These are phyloP conservation scores for Capsicum baccatum DNA, from an alignment of 257 asterid genomes.

Conservation along the genomic window DNA sequence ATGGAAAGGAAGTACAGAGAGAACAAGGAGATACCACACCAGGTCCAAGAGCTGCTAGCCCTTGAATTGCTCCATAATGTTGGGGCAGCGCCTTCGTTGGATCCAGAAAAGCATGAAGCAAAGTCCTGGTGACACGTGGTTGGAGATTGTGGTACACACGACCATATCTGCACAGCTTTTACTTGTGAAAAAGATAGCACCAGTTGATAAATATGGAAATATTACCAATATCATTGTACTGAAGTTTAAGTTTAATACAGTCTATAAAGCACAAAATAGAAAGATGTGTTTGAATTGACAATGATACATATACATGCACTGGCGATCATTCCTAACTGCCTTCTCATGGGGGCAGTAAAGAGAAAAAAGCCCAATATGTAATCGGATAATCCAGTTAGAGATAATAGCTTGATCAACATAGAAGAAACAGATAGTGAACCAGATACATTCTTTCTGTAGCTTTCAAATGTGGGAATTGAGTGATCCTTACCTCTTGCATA, in stretches of 20 bases:
- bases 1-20: slow-evolving; percentile 25
- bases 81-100: slow-evolving; percentile 89
- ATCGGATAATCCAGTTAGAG: background rate
- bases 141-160: slow-evolving; percentile 88
- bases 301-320: background rate
- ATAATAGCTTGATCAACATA: background rate
- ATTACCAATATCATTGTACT: background rate
- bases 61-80: slow-evolving; percentile 98
- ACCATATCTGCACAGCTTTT: slow-evolving; percentile 39
- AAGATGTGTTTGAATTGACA: slow-evolving; percentile 11
- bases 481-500: slow-evolving; percentile 78
- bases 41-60: slow-evolving; percentile 90
- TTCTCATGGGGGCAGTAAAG: slow-evolving; percentile 5
- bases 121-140: slow-evolving; percentile 84
- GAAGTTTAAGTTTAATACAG: background rate
- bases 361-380: background rate
- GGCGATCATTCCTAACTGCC: background rate
- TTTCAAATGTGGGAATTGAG: background rate
- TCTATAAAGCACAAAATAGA: background rate
- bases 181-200: slow-evolving; percentile 3
- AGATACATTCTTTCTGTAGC: slow-evolving; percentile 18
- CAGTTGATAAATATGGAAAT: background rate
- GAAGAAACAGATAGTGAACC: background rate
- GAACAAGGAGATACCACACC: slow-evolving; percentile 65
- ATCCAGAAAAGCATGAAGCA: slow-evolving; percentile 84